Evolutionary conservation across 768 basidiomycete genomes (phyloP), one percentile per base, ranked within the genome.

Genomic region (Phylloporus sp.): DNA sequence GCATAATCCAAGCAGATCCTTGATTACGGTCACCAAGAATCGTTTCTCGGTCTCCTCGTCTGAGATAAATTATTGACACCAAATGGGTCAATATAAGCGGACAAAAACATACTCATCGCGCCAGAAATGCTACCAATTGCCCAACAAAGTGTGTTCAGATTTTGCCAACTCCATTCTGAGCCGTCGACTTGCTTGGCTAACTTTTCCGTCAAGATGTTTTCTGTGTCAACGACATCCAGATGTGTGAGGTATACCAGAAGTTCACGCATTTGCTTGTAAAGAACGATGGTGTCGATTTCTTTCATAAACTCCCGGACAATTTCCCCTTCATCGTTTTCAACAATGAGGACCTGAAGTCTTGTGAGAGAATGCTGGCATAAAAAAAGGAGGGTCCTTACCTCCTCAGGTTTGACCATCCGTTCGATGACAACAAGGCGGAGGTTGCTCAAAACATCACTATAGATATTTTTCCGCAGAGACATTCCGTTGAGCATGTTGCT

Each of bases 301-400:
- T 98, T 91, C 92, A 97, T 91, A 72, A 97, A 97, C 70, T 99
- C 97, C 55, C 97, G 85, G 11, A 99, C 97, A 55, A 98, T 97
- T 76, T 99, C 97, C 53, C 97, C 97, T 70, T 99, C 97, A 56
- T 99, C 97, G 63, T 99, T 98, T 73, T 98, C 97, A 23, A 97
- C 97, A 58, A 98, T 95, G 43, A 99, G 77, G 7, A 98, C 95
- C 94, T 97, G 48, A 16, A 12, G 53, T 20, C 52, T 20, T 49
- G 27, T 56, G 52, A 59, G 50, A 24, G 34, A 26, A 34, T 40
- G 53, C 35, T 31, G 29, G 34, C 36, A 29, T 22, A 52, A 35
- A 8, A 34, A 35, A 54, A 38, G 13, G 26, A 34, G 13, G 39
- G 8, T 58, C 47, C 79, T 35, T 54, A 93, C 95, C 81, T 99